phyloP scores from a whole-genome alignment of 306 rosid genomes.

The Casuarina equisetifolia region DNA sequence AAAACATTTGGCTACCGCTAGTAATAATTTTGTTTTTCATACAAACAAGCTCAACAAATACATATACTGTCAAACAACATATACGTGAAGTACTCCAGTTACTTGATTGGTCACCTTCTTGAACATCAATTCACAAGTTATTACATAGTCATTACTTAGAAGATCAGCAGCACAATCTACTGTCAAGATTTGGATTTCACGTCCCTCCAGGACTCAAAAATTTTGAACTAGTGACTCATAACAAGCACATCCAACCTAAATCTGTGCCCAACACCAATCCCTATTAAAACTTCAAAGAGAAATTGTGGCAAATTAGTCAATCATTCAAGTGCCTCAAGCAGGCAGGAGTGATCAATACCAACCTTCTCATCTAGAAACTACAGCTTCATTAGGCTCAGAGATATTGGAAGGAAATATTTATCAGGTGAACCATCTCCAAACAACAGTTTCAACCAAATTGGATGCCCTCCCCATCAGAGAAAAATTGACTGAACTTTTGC shows the following conservation, averaged over 20 bases:
- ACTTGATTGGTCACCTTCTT: neutral
- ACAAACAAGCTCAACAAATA: no score
- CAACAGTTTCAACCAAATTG: neutral
- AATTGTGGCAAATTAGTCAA: neutral
- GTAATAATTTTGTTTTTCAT: neutral
- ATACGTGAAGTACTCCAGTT: neutral
- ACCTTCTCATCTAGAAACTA: neutral
- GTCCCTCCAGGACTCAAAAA: neutral
- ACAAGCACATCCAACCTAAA: neutral
- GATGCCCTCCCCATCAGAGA: neutral
- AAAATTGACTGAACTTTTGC: neutral
- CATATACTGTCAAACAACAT: neutral
- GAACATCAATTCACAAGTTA: neutral
- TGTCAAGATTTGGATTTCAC: neutral
- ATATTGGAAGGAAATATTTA: neutral
- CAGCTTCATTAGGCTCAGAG: neutral
- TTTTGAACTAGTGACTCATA: no score
- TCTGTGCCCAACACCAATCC: neutral
- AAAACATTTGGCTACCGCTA: neutral
- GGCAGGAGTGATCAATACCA: neutral
- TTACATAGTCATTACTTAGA: neutral
- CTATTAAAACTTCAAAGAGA: neutral
- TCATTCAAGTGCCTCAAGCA: neutral
- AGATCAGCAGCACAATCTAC: neutral
- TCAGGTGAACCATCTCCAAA: neutral